These are phyloP conservation scores for Daldinia loculata DNA, from an alignment of 495 filamentous ascomycete species.

Conservation along the genomic window DNA sequence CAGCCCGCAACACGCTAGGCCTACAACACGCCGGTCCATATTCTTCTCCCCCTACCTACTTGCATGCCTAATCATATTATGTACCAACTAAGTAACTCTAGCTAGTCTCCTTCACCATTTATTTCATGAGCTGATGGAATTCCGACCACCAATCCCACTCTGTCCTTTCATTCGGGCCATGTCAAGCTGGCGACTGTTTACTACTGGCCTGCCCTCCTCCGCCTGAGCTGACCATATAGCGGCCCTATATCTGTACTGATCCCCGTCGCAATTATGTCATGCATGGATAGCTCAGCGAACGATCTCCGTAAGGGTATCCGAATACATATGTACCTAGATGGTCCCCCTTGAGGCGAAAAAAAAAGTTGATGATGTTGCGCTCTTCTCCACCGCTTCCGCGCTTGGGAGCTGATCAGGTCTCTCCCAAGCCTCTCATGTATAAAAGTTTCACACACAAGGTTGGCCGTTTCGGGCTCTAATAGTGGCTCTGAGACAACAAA, in stretches of 20 bases:
- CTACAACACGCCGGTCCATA: conserved; percentile 36
- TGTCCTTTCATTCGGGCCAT: conserved; percentile 29
- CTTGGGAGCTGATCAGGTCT: conserved; percentile 29
- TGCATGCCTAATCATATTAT: conserved; percentile 33
- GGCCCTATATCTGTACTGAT: conserved; percentile 32
- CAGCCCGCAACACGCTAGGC: conserved; percentile 31
- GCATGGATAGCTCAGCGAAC: conserved; percentile 36
- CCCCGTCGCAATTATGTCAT: conserved; percentile 46
- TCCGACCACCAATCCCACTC: conserved; percentile 23
- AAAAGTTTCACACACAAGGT: conserved; percentile 35
- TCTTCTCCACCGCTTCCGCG: conserved; percentile 41
- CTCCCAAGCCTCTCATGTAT: conserved; percentile 32
- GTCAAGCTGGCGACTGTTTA: conserved; percentile 35
- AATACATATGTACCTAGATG: conserved; percentile 42
- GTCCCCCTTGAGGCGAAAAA: conserved; percentile 32
- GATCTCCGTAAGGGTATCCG: conserved; percentile 42
- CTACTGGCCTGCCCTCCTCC: conserved; percentile 25
- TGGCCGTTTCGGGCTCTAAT: conserved; percentile 37
- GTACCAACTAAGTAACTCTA: conserved; percentile 28
- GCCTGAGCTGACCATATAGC: conserved; percentile 33
- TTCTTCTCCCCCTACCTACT: conserved; percentile 24
- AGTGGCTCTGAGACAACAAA: conserved; percentile 37
- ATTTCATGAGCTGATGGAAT: conserved; percentile 37
- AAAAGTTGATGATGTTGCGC: conserved; percentile 33
- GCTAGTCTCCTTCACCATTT: conserved; percentile 27